Conservation (phyloP, 2,329 filamentous ascomycete genomes). For the Penicillium fuscoglaucum region DNA sequence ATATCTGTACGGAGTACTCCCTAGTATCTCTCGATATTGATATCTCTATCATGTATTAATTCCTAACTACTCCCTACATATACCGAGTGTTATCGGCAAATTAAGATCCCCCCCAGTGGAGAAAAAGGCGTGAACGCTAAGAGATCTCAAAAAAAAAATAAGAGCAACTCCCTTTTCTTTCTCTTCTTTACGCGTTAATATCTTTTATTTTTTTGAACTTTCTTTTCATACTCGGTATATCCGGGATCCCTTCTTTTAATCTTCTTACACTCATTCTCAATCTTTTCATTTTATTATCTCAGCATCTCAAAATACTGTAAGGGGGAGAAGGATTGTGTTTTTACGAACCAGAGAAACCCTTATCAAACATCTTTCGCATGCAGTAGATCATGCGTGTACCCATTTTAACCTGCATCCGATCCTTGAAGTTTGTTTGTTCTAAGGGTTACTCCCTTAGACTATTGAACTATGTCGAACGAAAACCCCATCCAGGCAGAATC, state of each 20-base stretch:
- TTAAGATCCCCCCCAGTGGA: conserved; percentile 19
- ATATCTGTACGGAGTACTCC: background rate
- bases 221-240: background rate
- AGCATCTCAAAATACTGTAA: conserved; percentile 14
- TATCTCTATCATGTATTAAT: background rate
- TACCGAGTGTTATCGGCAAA: conserved; percentile 16
- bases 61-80: background rate
- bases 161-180: conserved; percentile 7
- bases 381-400: conserved; percentile 33
- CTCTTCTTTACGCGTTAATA: background rate
- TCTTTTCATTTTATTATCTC: conserved; percentile 11
- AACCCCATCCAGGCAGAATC: conserved; percentile 28
- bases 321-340: conserved; percentile 9
- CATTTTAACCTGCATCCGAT: conserved; percentile 27
- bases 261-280: conserved; percentile 2
- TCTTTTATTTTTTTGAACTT: background rate
- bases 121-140: conserved; percentile 23
- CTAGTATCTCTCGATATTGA: background rate
- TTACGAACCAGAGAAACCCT: conserved; percentile 5
- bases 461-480: conserved; percentile 35
- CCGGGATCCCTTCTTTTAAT: conserved; percentile 1
- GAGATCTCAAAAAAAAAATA: conserved; percentile 7
- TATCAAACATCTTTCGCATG: conserved; percentile 12
- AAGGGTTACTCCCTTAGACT: conserved; percentile 13
- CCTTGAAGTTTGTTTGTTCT: conserved; percentile 11